These are phyloP conservation scores for Chenopodium berlandieri DNA, from an alignment of 148 eudicot genomes.

Conservation along the genomic window DNA sequence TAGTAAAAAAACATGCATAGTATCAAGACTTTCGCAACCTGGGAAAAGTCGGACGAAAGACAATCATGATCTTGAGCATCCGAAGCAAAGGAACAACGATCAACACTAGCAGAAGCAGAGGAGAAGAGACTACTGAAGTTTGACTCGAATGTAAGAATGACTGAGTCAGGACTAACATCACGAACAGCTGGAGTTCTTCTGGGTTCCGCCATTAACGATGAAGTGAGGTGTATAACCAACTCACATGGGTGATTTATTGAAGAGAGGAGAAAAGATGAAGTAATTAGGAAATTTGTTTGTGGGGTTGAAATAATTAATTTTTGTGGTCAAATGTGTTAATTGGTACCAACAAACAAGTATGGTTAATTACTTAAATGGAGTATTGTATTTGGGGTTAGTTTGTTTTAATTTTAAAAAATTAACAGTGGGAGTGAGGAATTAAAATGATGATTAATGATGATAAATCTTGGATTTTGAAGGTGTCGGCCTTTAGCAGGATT, in stretches of 20 bases:
- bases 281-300: too few relatives aligned
- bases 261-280: not conserved
- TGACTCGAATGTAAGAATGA: constrained; percentile 49
- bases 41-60: constrained; percentile 40
- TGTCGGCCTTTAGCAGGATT: constrained; percentile 13
- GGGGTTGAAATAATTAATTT: not conserved
- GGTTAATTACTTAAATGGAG: not conserved
- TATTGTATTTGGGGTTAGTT: not conserved
- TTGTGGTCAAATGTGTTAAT: not conserved
- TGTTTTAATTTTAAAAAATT: not conserved
- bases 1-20: too few relatives aligned
- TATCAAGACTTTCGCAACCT: constrained; percentile 17
- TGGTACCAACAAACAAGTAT: not conserved
- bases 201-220: constrained; percentile 45
- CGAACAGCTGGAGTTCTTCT: constrained; percentile 20
- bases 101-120: constrained; percentile 67
- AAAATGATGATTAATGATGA: not conserved
- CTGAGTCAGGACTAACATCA: constrained; percentile 70
- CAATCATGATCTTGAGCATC: constrained; percentile 56
- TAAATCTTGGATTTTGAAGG: constrained; percentile 9
- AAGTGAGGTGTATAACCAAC: not conserved
- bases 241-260: not conserved
- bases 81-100: constrained; percentile 66
- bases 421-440: too few relatives aligned
- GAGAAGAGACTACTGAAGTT: constrained; percentile 64